Evolutionary conservation across 1,284 basidiomycete species (phyloP), one percentile per base, ranked within the genome.

Genomic region (Paramarasmius palmivorus): DNA sequence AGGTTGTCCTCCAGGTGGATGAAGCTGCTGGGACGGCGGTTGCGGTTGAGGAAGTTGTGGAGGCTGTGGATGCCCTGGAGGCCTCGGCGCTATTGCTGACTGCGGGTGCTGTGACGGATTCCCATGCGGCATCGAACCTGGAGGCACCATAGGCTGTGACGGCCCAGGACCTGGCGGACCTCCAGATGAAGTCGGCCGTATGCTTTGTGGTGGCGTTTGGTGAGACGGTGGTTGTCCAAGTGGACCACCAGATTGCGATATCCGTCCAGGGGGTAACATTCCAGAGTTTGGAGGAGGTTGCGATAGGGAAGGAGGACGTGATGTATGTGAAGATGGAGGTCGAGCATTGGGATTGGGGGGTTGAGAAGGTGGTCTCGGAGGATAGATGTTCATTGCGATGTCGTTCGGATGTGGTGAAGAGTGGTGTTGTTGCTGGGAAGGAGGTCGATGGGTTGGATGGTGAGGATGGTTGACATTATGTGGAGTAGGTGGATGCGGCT

Each of bases 281-380:
- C 57, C 46, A 32, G 59, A 59, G 10, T 50, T 47, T n/a, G 59
- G 61, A 19, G 55, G 53, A 17, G 59, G 66, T 37, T 65, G 69
- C 12, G 63, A 57, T 3, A 23, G 37, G 10, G 36, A 48, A 32
- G 45, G 19, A 29, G 52, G 39, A 51, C 39, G 50, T 9, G 50
- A 22, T 14, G 50, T 25, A 7, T 44, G 50, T 12, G 50, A 35
- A 3, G 40, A 34, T n/a, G 32, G 39, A 32, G 50, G 39, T 40
- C 37, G 38, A 14, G 20, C 39, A 34, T 25, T 15, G 15, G 25
- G 68, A 15, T 71, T 61, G 39, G 75, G 77, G 3, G 77, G 78
- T 52, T 81, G 80, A 2, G 79, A 79, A 32, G 75, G 78, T 22
- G 79, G 79, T 49, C 79, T 69, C 54, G 70, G 73, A 8, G 76